Evolutionary conservation across 441 rosid genomes (phyloP), one percentile per base, ranked within the genome.

Genomic region (Metrosideros polymorpha): DNA sequence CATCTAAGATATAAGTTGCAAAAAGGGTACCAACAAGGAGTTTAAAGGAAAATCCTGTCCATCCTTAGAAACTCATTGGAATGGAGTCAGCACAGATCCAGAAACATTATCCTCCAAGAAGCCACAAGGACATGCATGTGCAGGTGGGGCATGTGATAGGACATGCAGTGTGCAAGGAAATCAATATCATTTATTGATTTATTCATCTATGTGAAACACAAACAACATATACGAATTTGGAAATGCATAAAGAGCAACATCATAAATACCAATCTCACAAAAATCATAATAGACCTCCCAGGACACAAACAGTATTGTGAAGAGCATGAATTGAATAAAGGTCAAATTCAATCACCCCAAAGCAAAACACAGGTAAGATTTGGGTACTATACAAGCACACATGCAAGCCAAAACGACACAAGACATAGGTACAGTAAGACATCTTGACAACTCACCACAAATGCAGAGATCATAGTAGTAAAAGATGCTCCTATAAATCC

Each of bases 401-500:
- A 39, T 39, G 79, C 49, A 71, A 71, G 43, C 49, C 79, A 71
- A 71, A 71, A 71, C 8, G 8, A 12, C 47, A 35, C 79, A 71
- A 71, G 15, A 35, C 45, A 71, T 71, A 35, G 47, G 79, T 39
- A 42, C 47, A 35, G 47, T 19, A 42, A 22, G 79, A 71, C 15
- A 71, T 71, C 79, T 71, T 39, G 49, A 25, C 43, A 83, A 32
- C 93, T 91, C 87, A 95, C 99, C 92, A 90, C 89, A 92, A 96
- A 95, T 22, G 99, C 98, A 82, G 96, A 96, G 82, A 93, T 92
- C 88, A 97, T 90, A 42, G 99, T 97, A 87, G 97, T 90, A 43
- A 97, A 88, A 54, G 98, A 96, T 63, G 97, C 98, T 88, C 99
- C 98, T 32, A 94, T 94, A 89, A 95, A 97, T 43, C 98, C 99